Evolutionary conservation across 208 protist genomes (phyloP), one percentile per base, ranked within the genome.

Genomic region (Trypanosoma melophagium): DNA sequence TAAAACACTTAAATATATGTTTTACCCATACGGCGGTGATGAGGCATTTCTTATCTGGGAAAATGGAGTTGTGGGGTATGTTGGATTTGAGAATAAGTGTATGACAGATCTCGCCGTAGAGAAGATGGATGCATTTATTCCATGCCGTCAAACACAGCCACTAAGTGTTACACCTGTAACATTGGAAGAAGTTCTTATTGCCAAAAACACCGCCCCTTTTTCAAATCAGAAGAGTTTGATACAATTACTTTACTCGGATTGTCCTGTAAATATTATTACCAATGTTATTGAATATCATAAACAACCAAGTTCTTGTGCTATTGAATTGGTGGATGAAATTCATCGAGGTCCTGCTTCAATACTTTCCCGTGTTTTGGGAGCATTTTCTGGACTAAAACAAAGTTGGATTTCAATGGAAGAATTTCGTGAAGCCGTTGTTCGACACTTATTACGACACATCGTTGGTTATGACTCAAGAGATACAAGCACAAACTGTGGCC

Each of bases 61-160:
- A 21, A 71, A 77, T 8, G 61, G 63, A 19, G 66, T 91, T 31
- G 59, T 77, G 10, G 90, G 90, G 7, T 92, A 79, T 59, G 90
- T 95, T 22, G 81, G 90, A 21, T 95, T 95, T 74, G 77, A 83
- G 17, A 80, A 78, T 49, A 64, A 54, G 7, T 80, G 80, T 58
- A 93, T 92, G 87, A 80, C 83, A 3, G 74, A 78, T 1, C 70
- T 91, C 10, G 86, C 81, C 3, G 79, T 69, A 8, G 79, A 88
- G 62, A 93, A 95, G 74, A 90, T 93, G 86, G 41, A 93, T 61
- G 81, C 69, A n/a, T 93, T 93, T 65, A 85, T 95, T 44, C 90
- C 90, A 17, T 84, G 78, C 58, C 66, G 80, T 54, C 87, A 93
- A 62, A 79, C 81, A 17, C 82, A 93, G 51, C 76, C 86, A 13